phyloP scores from a whole-genome alignment of 73 alveolate genomes.

The Paramecium pentaurelia region DNA sequence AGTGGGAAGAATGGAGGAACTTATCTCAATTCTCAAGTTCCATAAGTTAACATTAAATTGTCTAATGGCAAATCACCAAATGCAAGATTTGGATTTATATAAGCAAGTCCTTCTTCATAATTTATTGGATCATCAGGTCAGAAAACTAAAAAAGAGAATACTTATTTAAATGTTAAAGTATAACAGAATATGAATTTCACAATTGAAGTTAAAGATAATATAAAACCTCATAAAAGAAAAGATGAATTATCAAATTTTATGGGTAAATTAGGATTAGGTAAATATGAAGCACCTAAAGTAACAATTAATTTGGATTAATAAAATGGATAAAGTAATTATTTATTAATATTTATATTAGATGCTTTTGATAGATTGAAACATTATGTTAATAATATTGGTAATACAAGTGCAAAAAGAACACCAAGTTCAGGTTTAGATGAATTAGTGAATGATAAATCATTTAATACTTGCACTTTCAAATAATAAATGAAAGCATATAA shows the following conservation, averaged over 20 bases:
- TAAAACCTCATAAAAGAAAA: not conserved
- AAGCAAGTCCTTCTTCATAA: not conserved
- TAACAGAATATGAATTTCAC: not conserved
- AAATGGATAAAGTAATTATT: not conserved
- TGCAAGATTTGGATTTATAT: not conserved
- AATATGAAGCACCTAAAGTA: conserved; percentile 29
- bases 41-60: not conserved
- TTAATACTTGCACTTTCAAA: not conserved
- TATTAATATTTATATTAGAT: not conserved
- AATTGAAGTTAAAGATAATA: not conserved
- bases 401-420: not conserved
- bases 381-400: conserved; percentile 4
- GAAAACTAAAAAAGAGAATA: not conserved
- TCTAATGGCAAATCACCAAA: not conserved
- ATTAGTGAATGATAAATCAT: not conserved
- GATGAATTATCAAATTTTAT: conserved; percentile 5
- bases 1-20: not conserved
- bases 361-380: conserved; percentile 14
- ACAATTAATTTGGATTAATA: not conserved
- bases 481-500: conserved; percentile 1
- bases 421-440: not conserved
- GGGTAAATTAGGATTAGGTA: conserved; percentile 42
- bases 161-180: not conserved
- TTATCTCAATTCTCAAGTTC: not conserved
- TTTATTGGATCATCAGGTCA: not conserved